Evolutionary conservation across 805 yeast species (phyloP).

Genomic region (Suhomyces xylopsoci): DNA sequence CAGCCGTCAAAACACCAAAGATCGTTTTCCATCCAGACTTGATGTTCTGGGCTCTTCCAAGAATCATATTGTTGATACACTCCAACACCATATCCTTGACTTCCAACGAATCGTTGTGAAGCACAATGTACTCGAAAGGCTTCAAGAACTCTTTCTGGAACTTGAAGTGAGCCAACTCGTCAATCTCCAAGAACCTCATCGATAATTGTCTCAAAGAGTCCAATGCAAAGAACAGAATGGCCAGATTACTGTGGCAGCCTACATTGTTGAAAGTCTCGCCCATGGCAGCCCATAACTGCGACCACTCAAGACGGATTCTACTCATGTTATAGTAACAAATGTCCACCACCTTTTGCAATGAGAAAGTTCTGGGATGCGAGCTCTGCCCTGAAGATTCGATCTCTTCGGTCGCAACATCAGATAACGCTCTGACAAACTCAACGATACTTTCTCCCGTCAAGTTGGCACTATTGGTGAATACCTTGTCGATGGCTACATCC

Average conservation of each 20-base stretch:
- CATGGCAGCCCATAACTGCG: conserved; percentile 91
- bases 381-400: conserved; percentile 84
- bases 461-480: conserved; percentile 77
- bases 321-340: conserved; percentile 97
- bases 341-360: conserved; percentile 93
- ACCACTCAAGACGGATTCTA: conserved; percentile 95
- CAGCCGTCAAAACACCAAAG: conserved; percentile 70
- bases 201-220: conserved; percentile 92
- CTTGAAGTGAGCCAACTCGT: conserved; percentile 91
- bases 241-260: conserved; percentile 73
- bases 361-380: conserved; percentile 82
- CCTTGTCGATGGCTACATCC: conserved; percentile 78
- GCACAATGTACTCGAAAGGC: conserved; percentile 81
- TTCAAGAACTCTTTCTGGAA: conserved; percentile 91
- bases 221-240: conserved; percentile 83
- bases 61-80: conserved; percentile 81
- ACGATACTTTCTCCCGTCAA: conserved; percentile 82
- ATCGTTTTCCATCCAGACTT: conserved; percentile 95
- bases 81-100: conserved; percentile 89
- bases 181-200: conserved; percentile 87
- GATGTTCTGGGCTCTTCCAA: conserved; percentile 67
- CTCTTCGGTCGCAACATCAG: conserved; percentile 86
- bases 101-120: conserved; percentile 60
- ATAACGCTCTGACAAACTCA: conserved; percentile 80
- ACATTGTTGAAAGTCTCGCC: conserved; percentile 84